phyloP scores from a whole-genome alignment of 2,329 filamentous ascomycete species.

The Cladosporium sp. region DNA sequence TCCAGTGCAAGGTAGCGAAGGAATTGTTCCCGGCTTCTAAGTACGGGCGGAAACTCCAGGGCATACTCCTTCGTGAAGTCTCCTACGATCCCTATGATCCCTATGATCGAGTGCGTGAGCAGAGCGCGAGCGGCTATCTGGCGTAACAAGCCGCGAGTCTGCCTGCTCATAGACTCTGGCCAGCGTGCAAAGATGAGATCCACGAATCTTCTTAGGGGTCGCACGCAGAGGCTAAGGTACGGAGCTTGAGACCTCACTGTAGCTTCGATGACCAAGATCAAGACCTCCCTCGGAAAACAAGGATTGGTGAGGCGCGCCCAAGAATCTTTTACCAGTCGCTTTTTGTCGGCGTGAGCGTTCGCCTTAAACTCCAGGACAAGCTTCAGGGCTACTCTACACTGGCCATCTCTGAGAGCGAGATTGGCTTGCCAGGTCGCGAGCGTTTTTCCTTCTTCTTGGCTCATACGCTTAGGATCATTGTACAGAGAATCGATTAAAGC shows the following conservation, averaged over 20 bases:
- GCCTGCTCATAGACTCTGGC: neutral
- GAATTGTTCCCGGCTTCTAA: neutral
- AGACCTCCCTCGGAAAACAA: neutral
- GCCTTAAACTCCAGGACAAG: neutral
- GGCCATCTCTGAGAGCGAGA: neutral
- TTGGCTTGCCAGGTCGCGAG: neutral
- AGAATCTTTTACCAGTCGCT: neutral
- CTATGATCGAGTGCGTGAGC: neutral
- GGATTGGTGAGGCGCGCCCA: neutral
- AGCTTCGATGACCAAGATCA: neutral
- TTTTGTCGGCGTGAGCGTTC: neutral
- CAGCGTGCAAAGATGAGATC: neutral
- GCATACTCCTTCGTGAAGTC: neutral
- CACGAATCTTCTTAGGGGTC: neutral
- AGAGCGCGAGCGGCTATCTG: neutral
- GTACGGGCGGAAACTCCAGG: neutral
- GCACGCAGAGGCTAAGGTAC: neutral
- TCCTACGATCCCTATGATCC: neutral
- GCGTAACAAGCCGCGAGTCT: neutral
- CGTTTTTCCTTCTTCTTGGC: neutral
- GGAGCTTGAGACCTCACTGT: neutral
- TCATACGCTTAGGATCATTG: neutral
- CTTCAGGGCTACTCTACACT: neutral
- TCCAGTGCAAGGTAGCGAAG: neutral
- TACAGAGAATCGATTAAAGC: neutral